These are phyloP conservation scores for Pleurotus tuber-regium DNA, from an alignment of 768 basidiomycete species.

Conservation along the genomic window DNA sequence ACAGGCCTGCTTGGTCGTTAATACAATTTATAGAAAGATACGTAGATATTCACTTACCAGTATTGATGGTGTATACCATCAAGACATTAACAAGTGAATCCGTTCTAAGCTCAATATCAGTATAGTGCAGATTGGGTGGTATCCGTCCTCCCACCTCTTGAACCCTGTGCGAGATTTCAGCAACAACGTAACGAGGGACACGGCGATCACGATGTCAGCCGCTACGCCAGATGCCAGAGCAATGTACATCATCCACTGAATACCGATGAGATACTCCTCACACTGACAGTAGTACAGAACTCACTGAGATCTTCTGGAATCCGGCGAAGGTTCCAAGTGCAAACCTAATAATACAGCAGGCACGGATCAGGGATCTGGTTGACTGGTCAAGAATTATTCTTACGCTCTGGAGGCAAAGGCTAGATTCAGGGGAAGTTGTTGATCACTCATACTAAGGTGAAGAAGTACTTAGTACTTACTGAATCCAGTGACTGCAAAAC, in stretches of 20 bases:
- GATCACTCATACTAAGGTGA: background rate
- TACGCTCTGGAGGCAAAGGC: constrained; percentile 28
- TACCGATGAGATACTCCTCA: background rate
- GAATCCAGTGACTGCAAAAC: background rate
- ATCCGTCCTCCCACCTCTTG: constrained; percentile 30
- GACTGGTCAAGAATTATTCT: constrained; percentile 18
- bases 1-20: constrained; percentile 15
- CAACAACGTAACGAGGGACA: constrained; percentile 37
- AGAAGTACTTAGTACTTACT: background rate
- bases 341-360: constrained; percentile 10
- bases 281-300: background rate
- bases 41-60: constrained; percentile 13
- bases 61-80: constrained; percentile 47
- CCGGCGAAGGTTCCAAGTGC: background rate
- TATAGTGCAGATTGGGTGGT: background rate
- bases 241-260: constrained; percentile 28
- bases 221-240: constrained; percentile 35
- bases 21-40: background rate
- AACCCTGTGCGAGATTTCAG: constrained; percentile 36
- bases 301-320: background rate
- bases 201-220: constrained; percentile 42
- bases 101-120: constrained; percentile 20
- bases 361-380: too few species aligned
- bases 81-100: constrained; percentile 41
- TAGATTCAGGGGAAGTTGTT: constrained; percentile 4